These are phyloP conservation scores for Paraconiothyrium sp. DNA, from an alignment of 2,329 filamentous ascomycete genomes.

Conservation along the genomic window DNA sequence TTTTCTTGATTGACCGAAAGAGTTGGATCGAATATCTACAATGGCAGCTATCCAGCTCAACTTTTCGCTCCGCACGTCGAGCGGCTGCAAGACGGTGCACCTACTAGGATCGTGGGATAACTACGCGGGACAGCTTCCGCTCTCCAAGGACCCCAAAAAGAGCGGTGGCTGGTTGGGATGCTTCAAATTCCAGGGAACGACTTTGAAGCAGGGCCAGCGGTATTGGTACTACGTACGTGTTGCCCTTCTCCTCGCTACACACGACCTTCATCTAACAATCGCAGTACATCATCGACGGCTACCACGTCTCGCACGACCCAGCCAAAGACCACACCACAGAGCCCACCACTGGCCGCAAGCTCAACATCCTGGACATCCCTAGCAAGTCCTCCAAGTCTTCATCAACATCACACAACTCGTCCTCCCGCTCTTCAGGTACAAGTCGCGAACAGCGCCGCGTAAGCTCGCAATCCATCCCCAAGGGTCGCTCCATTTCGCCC, in stretches of 20 bases:
- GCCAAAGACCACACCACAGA: slow-evolving; percentile 88
- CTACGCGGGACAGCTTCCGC: slow-evolving; percentile 92
- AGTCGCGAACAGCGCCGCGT: slow-evolving; percentile 61
- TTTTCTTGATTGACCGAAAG: slow-evolving; percentile 30
- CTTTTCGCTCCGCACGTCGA: slow-evolving; percentile 94
- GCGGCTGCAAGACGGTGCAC: slow-evolving; percentile 96
- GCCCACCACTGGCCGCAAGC: slow-evolving; percentile 93
- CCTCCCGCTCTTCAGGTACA: slow-evolving; percentile 57
- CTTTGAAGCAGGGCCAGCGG: slow-evolving; percentile 85
- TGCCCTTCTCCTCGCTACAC: background rate
- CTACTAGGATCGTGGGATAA: slow-evolving; percentile 98
- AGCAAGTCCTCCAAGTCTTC: slow-evolving; percentile 56
- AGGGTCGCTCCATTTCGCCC: slow-evolving; percentile 86
- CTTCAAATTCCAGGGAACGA: slow-evolving; percentile 91
- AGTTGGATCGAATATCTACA: slow-evolving; percentile 40
- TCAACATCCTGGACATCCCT: slow-evolving; percentile 97
- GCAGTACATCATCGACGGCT: slow-evolving; percentile 95
- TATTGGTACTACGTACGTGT: slow-evolving; percentile 94
- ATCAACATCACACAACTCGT: slow-evolving; percentile 49
- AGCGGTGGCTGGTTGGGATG: slow-evolving; percentile 93
- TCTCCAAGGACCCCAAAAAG: slow-evolving; percentile 91
- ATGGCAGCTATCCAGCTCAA: slow-evolving; percentile 95
- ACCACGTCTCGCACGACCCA: slow-evolving; percentile 97
- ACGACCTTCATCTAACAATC: slow-evolving; percentile 11
- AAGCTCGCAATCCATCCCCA: slow-evolving; percentile 74